Conservation (phyloP, 2,329 filamentous ascomycete species). For the Chrysoporthe deuterocubensis region DNA sequence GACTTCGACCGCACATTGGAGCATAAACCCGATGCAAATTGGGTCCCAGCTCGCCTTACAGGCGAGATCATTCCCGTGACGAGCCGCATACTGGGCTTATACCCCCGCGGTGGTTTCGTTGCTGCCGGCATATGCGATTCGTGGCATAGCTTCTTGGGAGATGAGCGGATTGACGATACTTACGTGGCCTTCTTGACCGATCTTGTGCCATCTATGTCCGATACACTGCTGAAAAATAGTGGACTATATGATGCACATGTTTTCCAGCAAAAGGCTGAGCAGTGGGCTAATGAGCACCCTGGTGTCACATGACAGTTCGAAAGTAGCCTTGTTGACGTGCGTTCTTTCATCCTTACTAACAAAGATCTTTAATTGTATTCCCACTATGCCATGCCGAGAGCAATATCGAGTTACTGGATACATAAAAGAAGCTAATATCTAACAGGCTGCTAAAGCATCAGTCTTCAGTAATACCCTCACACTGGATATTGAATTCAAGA, state of each 20-base stretch:
- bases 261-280: constrained; percentile 17
- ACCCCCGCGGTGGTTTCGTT: constrained; percentile 33
- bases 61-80: constrained; percentile 35
- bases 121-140: constrained; percentile 32
- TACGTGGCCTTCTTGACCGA: constrained; percentile 36
- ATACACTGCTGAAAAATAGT: constrained; percentile 34
- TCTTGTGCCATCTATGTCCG: constrained; percentile 35
- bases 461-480: constrained; percentile 32
- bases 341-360: background rate
- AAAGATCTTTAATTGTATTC: too few species aligned
- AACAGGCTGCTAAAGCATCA: too few species aligned
- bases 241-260: constrained; percentile 34
- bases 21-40: constrained; percentile 31
- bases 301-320: constrained; percentile 26
- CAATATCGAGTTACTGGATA: too few species aligned
- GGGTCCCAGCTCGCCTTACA: constrained; percentile 30
- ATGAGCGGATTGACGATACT: constrained; percentile 33
- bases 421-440: too few species aligned
- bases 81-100: constrained; percentile 26
- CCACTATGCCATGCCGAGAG: too few species aligned
- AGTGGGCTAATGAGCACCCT: constrained; percentile 34
- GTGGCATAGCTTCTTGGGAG: constrained; percentile 32
- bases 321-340: constrained; percentile 32
- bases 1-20: constrained; percentile 32
- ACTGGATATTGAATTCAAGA: constrained; percentile 37